Conservation (phyloP, 73 alveolate genomes). For the Paramecium octaurelia region DNA sequence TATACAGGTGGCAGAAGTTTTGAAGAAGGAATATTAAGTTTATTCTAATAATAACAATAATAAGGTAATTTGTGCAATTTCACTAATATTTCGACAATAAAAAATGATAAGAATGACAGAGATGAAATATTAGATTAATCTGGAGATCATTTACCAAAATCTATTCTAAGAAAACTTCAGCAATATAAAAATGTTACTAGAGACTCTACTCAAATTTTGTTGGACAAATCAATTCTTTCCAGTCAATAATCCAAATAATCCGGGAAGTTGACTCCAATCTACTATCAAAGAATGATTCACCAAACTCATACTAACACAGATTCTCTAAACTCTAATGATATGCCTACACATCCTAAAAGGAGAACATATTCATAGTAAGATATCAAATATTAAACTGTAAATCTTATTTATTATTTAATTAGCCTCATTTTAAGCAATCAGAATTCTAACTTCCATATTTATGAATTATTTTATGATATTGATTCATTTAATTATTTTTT, state of each 20-base stretch:
- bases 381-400: neutral
- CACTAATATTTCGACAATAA: neutral
- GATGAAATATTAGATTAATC: neutral
- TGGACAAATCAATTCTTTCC: neutral
- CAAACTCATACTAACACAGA: neutral
- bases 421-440: slow-evolving; percentile 5
- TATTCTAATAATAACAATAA: neutral
- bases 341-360: neutral
- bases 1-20: slow-evolving; percentile 22
- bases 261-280: neutral
- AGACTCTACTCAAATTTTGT: neutral
- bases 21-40: neutral
- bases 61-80: neutral
- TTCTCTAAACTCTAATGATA: neutral
- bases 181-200: neutral
- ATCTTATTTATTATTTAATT: neutral
- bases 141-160: neutral
- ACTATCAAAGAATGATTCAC: neutral
- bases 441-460: slow-evolving; percentile 11
- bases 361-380: neutral
- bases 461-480: neutral
- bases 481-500: neutral
- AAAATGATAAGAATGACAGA: neutral
- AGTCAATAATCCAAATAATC: neutral
- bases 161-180: neutral